A percentile compares a stretch with the other conserved stretches of the same genome.
Conservation (phyloP, 2,329 filamentous ascomycete genomes). For the Coniochaeta hoffmannii region DNA sequence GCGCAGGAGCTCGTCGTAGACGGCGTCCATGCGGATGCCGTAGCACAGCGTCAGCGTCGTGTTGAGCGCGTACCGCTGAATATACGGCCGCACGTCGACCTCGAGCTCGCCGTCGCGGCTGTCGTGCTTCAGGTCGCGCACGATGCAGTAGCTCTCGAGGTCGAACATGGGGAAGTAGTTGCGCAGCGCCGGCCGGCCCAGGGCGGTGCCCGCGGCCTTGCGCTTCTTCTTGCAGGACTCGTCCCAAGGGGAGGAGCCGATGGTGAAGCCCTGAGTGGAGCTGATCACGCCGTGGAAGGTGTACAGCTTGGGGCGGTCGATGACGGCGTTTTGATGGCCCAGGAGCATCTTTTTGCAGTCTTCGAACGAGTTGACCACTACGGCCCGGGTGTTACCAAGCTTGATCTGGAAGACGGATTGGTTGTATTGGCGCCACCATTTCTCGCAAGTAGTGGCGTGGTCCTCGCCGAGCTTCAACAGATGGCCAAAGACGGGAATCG, state of each 20-base stretch:
- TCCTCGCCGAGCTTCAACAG: slow-evolving; percentile 43
- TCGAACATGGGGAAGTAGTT: slow-evolving; percentile 46
- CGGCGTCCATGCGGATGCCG: slow-evolving; percentile 45
- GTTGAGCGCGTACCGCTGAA: slow-evolving; percentile 46
- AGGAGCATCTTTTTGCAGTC: slow-evolving; percentile 44
- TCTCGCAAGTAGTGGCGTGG: slow-evolving; percentile 43
- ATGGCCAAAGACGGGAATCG: slow-evolving; percentile 41
- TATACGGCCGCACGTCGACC: slow-evolving; percentile 39
- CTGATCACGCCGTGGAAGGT: slow-evolving; percentile 47
- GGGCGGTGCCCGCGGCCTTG: slow-evolving; percentile 39
- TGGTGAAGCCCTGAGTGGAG: slow-evolving; percentile 45
- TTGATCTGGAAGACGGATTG: slow-evolving; percentile 43
- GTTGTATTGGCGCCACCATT: slow-evolving; percentile 39
- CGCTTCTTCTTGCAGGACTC: slow-evolving; percentile 45
- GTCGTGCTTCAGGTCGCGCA: slow-evolving; percentile 37
- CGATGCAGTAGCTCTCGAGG: slow-evolving; percentile 41
- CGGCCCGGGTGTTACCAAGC: slow-evolving; percentile 43
- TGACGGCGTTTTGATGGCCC: slow-evolving; percentile 39
- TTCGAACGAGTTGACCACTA: slow-evolving; percentile 45
- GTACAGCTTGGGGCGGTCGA: slow-evolving; percentile 41
- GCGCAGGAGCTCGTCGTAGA: slow-evolving; percentile 41
- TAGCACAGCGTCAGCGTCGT: slow-evolving; percentile 47
- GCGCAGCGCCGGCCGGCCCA: slow-evolving; percentile 36
- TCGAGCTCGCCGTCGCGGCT: slow-evolving; percentile 31
- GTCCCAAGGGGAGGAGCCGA: slow-evolving; percentile 46